Evolutionary conservation across 2,329 filamentous ascomycete genomes (phyloP).

Genomic region (Trichoderma asperellum): DNA sequence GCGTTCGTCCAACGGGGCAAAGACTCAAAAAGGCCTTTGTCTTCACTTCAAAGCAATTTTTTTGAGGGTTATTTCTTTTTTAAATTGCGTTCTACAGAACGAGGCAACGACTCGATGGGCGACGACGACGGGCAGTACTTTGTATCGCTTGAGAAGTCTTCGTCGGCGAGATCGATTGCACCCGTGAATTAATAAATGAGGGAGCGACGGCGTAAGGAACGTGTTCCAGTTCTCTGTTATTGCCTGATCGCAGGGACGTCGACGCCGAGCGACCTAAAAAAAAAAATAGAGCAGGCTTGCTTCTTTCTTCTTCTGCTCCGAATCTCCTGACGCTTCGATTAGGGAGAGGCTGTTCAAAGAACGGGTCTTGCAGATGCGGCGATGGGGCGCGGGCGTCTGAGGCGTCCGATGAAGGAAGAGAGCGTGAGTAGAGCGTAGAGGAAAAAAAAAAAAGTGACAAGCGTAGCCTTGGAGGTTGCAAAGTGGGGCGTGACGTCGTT

Average conservation of each 20-base stretch:
- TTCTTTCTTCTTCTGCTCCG: conserved; percentile 27
- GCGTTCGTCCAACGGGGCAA: conserved; percentile 25
- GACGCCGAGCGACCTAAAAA: conserved; percentile 33
- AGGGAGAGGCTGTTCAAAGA: conserved; percentile 29
- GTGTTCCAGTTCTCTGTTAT: conserved; percentile 49
- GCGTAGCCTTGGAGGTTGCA: conserved; percentile 32
- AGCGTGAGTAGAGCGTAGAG: conserved; percentile 32
- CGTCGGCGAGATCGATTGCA: conserved; percentile 44
- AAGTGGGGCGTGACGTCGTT: conserved; percentile 32
- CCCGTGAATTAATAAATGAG: conserved; percentile 32
- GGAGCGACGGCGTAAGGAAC: conserved; percentile 43
- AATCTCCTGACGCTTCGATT: conserved; percentile 29
- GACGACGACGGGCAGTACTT: conserved; percentile 36
- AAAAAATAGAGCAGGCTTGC: conserved; percentile 29
- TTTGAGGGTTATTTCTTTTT: conserved; percentile 28
- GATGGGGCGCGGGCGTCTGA: conserved; percentile 25
- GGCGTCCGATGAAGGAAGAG: conserved; percentile 32
- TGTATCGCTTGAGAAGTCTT: conserved; percentile 38
- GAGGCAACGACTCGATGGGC: conserved; percentile 38
- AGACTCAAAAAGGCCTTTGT: conserved; percentile 35
- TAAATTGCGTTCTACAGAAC: conserved; percentile 44
- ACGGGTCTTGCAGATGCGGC: conserved; percentile 28
- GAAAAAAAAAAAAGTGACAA: conserved; percentile 30
- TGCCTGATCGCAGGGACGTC: conserved; percentile 38
- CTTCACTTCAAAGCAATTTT: conserved; percentile 38